Evolutionary conservation across 2,329 filamentous ascomycete species (phyloP), one percentile per base, ranked within the genome.

Genomic region (Calonectria honghensis): DNA sequence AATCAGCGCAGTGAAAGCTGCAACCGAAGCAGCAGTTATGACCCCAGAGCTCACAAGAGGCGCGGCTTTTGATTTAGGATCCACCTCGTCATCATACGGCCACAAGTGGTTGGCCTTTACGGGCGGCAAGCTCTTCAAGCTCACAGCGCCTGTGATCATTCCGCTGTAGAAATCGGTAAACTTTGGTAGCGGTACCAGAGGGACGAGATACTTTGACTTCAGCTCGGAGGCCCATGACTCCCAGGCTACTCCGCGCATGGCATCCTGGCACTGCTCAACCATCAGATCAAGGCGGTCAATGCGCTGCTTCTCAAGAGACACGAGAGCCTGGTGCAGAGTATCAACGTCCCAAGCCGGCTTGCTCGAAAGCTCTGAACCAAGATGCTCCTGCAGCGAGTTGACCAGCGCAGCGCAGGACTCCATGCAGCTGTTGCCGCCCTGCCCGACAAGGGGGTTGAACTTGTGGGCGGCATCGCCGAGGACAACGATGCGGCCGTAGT

Each of bases 351-450:
- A 63, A 13, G 14, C 13, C 4, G 57, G 9, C 6, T 9, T 27
- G 14, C 6, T n/a, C 9, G 32, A 35, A 7, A 37, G n/a, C 6
- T 61, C 32, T 24, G 57, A 4, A 3, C 57, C 57, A 14, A 63
- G 13, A 16, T 29, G 39, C 16, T 63, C 57, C 10, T 63, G 57
- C 24, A 63, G 57, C 3, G 57, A 63, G 57, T 63, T 63, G 4
- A 63, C 57, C 35, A 63, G 57, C 3, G 57, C 35, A 20, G 57
- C 57, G 39, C 57, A 63, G 24, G 57, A 63, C 57, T 63, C 57
- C 35, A 63, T 63, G 7, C 57, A 63, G 24, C 37, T 63, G 10
- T 63, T 63, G 35, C 57, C 57, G 14, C 57, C 57, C 7, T 63
- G 57, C 2, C 57, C 57, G 39, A 63, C 57, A 3, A 63, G 57